Percentiles rank a stretch among this genome's conserved stretches.
Conservation (phyloP, 1,139 yeast genomes). For the Meyerozyma smithsonii region DNA sequence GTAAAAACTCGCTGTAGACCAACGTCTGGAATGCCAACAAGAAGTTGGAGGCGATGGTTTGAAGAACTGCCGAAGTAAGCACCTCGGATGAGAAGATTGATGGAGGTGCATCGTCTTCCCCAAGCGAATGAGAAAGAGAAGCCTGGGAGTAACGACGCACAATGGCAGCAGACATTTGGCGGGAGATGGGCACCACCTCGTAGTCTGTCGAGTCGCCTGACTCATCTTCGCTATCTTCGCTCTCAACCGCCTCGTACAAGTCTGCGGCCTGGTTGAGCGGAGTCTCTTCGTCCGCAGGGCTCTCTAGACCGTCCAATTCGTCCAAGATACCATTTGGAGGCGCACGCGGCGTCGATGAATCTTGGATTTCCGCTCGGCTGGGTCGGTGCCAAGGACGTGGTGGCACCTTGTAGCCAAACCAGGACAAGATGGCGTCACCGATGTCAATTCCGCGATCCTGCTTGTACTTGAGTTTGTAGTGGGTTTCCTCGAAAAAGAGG, state of each 20-base stretch:
- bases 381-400: conserved; percentile 29
- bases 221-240: background rate
- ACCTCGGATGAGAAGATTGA: conserved; percentile 8
- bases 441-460: conserved; percentile 49
- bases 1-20: conserved; percentile 55
- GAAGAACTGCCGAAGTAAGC: conserved; percentile 34
- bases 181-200: conserved; percentile 17
- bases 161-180: conserved; percentile 36
- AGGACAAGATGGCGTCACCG: conserved; percentile 41
- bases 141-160: conserved; percentile 35
- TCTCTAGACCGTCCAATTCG: conserved; percentile 1
- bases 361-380: background rate
- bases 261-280: background rate
- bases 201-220: conserved; percentile 10
- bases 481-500: conserved; percentile 61
- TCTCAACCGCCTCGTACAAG: background rate
- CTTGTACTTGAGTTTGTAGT: conserved; percentile 34
- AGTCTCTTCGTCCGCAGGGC: conserved; percentile 1
- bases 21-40: conserved; percentile 46
- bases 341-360: background rate
- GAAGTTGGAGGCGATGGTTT: conserved; percentile 38
- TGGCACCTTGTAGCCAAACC: conserved; percentile 29
- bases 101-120: background rate
- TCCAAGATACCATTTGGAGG: background rate
- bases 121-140: background rate